Base-by-base conservation (phyloP, 164 flowering plant genomes). In the Vitis riparia region DNA sequence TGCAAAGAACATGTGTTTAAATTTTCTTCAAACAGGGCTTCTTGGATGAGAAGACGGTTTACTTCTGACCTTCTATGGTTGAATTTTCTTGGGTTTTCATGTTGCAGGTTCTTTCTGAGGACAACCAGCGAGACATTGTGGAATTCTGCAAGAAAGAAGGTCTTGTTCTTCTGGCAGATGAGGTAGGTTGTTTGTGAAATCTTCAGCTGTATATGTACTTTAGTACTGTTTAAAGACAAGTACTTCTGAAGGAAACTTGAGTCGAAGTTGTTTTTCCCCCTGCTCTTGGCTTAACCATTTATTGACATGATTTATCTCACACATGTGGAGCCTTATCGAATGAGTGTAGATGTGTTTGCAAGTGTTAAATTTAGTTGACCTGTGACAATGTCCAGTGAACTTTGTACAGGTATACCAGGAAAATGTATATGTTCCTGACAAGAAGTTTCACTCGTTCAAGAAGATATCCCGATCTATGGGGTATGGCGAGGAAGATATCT, bases 131-230 rank as follows among this genome's bases (percentile, higher is more conserved):
- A 55, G 88, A 79, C 59, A 87, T 96, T 79, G 98, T 93, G 63
- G 89, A 93, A 55, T 93, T 96, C 84, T 96, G 99, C 85, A 92
- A 91, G 86, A 70, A 86, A 59, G 99, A 96, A 77, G 89, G 93
- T 32, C 89, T 96, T 55, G 97, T 96, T 79, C 97, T 93, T 82
- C 82, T 96, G 68, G 99, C 99, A 19, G 99, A 96, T 77, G 99
- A 96, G 97, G 99, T 94, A 63, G 62, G 83, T 49, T 19, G 14
- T n/a, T n/a, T 47, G 48, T 11, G 48, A 48, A 14, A 37, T 37
- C 14, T 2, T 30, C 17, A 9, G 12, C 51, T 52, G 10, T 56
- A 7, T 32, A 15, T 8, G 55, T 50, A 1, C 44, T 57, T 44
- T 68, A 8, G 5, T 37, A 37, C 47, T 60, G 0, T 9, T 27